phyloP scores from a whole-genome alignment of 768 basidiomycete genomes.

The Tulasnella sp. region DNA sequence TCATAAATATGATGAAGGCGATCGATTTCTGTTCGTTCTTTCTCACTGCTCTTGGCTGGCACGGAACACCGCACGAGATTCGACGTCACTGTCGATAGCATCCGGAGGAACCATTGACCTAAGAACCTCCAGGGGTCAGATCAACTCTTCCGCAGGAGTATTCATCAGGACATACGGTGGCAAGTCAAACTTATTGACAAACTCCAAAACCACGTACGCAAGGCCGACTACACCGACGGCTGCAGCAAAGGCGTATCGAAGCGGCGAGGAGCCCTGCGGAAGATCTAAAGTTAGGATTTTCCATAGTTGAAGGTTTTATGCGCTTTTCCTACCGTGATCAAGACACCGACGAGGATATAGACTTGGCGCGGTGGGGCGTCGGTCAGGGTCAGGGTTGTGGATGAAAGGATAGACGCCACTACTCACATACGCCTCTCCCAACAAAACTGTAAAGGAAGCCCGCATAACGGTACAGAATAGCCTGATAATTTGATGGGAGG shows the following conservation, averaged over 20 bases:
- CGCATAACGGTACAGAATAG: slow-evolving; percentile 36
- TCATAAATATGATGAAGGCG: neutral
- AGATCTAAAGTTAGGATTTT: neutral
- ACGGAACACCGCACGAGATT: slow-evolving; percentile 12
- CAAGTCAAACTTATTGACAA: slow-evolving; percentile 35
- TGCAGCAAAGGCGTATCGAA: slow-evolving; percentile 37
- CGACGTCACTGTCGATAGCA: slow-evolving; percentile 2
- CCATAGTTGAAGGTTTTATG: neutral
- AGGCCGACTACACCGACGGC: slow-evolving; percentile 36
- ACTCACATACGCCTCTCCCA: slow-evolving; percentile 39
- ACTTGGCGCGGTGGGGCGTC: neutral
- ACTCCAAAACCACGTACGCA: slow-evolving; percentile 36
- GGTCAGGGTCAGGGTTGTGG: neutral
- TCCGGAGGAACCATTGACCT: slow-evolving; percentile 20
- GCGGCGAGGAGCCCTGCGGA: slow-evolving; percentile 33
- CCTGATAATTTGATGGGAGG: slow-evolving; percentile 37
- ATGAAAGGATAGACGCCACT: neutral
- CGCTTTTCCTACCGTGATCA: neutral
- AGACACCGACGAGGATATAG: slow-evolving; percentile 24
- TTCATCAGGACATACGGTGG: slow-evolving; percentile 34
- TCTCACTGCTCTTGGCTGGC: slow-evolving; percentile 1
- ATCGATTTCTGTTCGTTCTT: neutral
- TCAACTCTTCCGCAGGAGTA: neutral
- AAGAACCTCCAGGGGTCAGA: neutral
- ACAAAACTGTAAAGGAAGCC: slow-evolving; percentile 38